Conservation (phyloP, 2,329 filamentous ascomycete genomes). For the Microthyrium microscopicum region DNA sequence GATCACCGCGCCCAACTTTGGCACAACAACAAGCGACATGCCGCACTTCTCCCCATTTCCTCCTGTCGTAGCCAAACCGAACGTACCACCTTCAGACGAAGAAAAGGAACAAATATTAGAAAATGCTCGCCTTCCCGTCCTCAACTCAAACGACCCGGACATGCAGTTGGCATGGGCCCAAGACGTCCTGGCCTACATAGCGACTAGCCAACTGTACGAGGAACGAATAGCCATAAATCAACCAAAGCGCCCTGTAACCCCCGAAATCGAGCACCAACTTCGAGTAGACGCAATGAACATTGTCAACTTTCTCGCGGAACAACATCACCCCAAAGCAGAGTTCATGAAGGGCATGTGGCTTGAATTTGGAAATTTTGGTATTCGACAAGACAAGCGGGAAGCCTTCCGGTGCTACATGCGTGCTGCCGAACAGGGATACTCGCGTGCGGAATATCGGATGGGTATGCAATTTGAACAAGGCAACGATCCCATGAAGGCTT, state of each 20-base stretch:
- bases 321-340: constrained; percentile 82
- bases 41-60: constrained; percentile 89
- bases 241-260: constrained; percentile 55
- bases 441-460: constrained; percentile 85
- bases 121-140: constrained; percentile 63
- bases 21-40: constrained; percentile 25
- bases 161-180: constrained; percentile 96
- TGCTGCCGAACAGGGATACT: constrained; percentile 74
- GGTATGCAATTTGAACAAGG: constrained; percentile 97
- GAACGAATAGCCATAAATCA: constrained; percentile 45
- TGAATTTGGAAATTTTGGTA: constrained; percentile 92
- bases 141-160: constrained; percentile 86
- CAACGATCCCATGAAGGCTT: constrained; percentile 78
- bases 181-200: constrained; percentile 77
- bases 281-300: constrained; percentile 82
- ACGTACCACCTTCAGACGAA: constrained; percentile 85
- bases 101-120: constrained; percentile 85
- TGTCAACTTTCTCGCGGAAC: constrained; percentile 73
- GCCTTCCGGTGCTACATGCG: constrained; percentile 74
- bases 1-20: constrained; percentile 6
- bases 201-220: constrained; percentile 64
- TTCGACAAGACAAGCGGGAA: constrained; percentile 82
- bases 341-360: constrained; percentile 95
- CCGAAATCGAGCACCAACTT: constrained; percentile 75
- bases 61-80: too few relatives aligned